A percentile compares a stretch with the other conserved stretches of the same genome.
Evolutionary conservation across 495 filamentous ascomycete genomes (phyloP).

Genomic region (Aspergillus incahuasiensis): DNA sequence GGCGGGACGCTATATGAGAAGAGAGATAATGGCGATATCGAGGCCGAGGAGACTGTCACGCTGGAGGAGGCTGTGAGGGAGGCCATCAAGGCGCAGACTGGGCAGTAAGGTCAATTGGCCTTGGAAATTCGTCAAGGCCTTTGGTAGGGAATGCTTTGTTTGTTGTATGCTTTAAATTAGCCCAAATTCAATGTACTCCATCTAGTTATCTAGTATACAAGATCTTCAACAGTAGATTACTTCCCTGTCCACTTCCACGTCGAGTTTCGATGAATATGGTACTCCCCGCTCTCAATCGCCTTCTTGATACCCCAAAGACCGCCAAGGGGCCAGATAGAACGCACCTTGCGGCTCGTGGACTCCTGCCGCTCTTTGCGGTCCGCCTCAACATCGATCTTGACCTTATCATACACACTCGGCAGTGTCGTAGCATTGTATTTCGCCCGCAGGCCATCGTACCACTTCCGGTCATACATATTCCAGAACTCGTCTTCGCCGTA

Average conservation of each 20-base stretch:
- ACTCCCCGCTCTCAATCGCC: slow-evolving; percentile 52
- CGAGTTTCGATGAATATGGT: slow-evolving; percentile 49
- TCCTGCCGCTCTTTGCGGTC: slow-evolving; percentile 11
- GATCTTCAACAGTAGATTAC: neutral
- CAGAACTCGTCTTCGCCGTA: slow-evolving; percentile 54
- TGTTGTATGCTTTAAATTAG: too few relatives aligned
- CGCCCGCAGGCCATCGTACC: slow-evolving; percentile 44
- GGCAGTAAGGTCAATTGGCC: too few relatives aligned
- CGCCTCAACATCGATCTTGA: slow-evolving; percentile 28
- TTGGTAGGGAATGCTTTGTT: too few relatives aligned
- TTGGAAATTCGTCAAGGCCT: too few relatives aligned
- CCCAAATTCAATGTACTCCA: too few relatives aligned
- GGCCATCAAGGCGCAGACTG: slow-evolving; percentile 20
- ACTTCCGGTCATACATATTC: slow-evolving; percentile 43
- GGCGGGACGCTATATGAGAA: slow-evolving; percentile 65
- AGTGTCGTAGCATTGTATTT: slow-evolving; percentile 48
- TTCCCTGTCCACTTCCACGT: slow-evolving; percentile 42
- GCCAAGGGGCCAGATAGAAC: slow-evolving; percentile 40
- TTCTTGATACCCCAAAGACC: slow-evolving; percentile 53
- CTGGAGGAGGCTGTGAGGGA: slow-evolving; percentile 39
- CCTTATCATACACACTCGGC: slow-evolving; percentile 51
- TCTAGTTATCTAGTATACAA: neutral
- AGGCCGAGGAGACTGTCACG: slow-evolving; percentile 40
- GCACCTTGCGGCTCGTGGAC: slow-evolving; percentile 18
- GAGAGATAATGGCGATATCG: slow-evolving; percentile 59